Base-by-base conservation (phyloP, 2,329 filamentous ascomycete genomes). In the Xylariaceae sp. region DNA sequence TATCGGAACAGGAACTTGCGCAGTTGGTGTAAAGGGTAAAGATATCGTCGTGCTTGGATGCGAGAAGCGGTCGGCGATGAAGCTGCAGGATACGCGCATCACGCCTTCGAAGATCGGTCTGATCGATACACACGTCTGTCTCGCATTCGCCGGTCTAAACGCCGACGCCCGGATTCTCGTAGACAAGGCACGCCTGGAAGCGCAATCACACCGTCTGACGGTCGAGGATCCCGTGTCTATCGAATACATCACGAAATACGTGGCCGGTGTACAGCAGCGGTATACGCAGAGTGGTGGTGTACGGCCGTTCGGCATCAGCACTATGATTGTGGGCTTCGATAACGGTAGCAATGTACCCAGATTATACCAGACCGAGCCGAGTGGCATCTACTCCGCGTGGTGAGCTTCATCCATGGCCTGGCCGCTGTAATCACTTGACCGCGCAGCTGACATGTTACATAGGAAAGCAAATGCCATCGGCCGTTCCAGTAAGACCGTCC, bases 401-500 rank as follows among this genome's bases (percentile, higher is more conserved):
- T 98, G 82, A 51, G 85, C 74, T 52, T 32, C n/a, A 18, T 21
- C 7, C 20, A 40, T 26, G 9, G 4, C 9, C 4, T 26, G 4
- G 20, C 9, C 2, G 16, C 2, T 26, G 14, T 21, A 26, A 9
- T 69, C 59, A 69, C 47, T 2, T 7, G 4, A 26, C 4, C 21
- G 9, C 37, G 19, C 18, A 50, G 5, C 60, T 65, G 54, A 65
- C 49, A 43, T 44, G 19, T 14, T 20, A 7, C 42, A 62, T 65
- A 98, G 95, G 95, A 98, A 99, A 84, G 96, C 95, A 69, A 99
- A 99, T 73, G 95, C 95, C 55, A 99, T 99, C 71, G 95, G 95
- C 56, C 89, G 95, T 71, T 98, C 93, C 50, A 96, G 91, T 85
- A 99, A 99, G 85, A 99, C 95, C 9, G 95, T 99, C 55, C 90